phyloP scores from a whole-genome alignment of 2,329 filamentous ascomycete species.

The Colletotrichum costaricense region DNA sequence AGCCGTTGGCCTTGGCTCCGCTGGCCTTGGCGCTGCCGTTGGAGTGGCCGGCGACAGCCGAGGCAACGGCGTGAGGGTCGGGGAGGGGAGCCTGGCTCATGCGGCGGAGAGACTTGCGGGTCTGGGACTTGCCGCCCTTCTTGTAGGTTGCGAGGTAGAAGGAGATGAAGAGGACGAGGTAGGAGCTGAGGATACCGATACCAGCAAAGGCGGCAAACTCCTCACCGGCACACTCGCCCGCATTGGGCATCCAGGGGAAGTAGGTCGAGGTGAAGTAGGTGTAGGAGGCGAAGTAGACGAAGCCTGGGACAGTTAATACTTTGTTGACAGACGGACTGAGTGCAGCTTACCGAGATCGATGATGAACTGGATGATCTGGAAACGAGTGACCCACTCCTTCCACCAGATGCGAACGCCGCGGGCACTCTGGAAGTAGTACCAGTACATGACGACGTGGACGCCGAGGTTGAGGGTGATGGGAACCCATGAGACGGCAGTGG shows the following conservation, averaged over 20 bases:
- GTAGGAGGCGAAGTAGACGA: constrained; percentile 99
- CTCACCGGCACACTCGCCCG: constrained; percentile 90
- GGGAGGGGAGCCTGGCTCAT: constrained; percentile 78
- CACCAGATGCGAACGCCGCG: constrained; percentile 97
- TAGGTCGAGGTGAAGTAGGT: constrained; percentile 96
- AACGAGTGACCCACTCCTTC: constrained; percentile 99
- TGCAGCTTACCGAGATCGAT: constrained; percentile 85
- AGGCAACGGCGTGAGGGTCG: constrained; percentile 80
- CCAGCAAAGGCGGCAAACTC: constrained; percentile 96
- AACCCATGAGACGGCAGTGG: constrained; percentile 95
- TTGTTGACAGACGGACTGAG: background rate
- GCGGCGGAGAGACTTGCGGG: constrained; percentile 79
- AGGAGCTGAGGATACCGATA: constrained; percentile 91
- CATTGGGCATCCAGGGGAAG: constrained; percentile 85
- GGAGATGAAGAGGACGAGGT: constrained; percentile 97
- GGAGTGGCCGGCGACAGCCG: constrained; percentile 61
- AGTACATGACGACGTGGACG: constrained; percentile 99
- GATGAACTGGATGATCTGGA: constrained; percentile 97
- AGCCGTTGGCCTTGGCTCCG: constrained; percentile 67
- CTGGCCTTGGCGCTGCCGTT: constrained; percentile 65
- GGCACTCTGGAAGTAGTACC: constrained; percentile 99
- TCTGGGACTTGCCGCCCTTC: constrained; percentile 82
- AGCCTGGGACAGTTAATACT: constrained; percentile 66
- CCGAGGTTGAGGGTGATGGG: constrained; percentile 91
- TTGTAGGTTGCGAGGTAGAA: constrained; percentile 99